These are phyloP conservation scores for Candida sanyaensis DNA, from an alignment of 1,139 yeast genomes.

Conservation along the genomic window DNA sequence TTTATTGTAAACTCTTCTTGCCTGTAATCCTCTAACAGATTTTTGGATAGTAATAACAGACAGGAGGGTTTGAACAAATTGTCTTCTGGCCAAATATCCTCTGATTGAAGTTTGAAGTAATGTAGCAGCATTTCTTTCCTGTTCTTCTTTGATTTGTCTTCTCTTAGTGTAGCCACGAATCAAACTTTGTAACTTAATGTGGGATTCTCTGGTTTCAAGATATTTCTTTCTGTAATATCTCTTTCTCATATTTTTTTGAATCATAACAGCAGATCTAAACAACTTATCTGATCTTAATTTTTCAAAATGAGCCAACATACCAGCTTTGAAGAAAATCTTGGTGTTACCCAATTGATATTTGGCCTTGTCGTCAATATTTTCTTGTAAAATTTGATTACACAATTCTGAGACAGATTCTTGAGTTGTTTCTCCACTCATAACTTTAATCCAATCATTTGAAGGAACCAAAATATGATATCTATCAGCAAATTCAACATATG, in stretches of 20 bases:
- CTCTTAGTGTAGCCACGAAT: conserved; percentile 68
- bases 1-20: conserved; percentile 50
- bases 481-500: conserved; percentile 89
- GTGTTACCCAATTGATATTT: conserved; percentile 88
- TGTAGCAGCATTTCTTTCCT: conserved; percentile 66
- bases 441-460: conserved; percentile 67
- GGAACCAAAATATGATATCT: conserved; percentile 83
- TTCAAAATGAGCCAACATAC: conserved; percentile 91
- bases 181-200: conserved; percentile 59
- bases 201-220: conserved; percentile 54
- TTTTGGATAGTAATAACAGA: conserved; percentile 68
- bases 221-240: conserved; percentile 64
- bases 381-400: conserved; percentile 66
- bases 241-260: conserved; percentile 84
- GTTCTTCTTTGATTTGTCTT: conserved; percentile 54
- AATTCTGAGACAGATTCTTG: conserved; percentile 61
- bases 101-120: conserved; percentile 73
- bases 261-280: conserved; percentile 73
- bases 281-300: conserved; percentile 80
- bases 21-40: conserved; percentile 63
- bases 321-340: conserved; percentile 94
- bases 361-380: conserved; percentile 60
- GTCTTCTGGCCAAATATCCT: conserved; percentile 58
- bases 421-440: conserved; percentile 56
- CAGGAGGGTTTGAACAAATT: conserved; percentile 40